These are phyloP conservation scores for Fusarium armeniacum DNA, from an alignment of 2,329 filamentous ascomycete species.

Conservation along the genomic window DNA sequence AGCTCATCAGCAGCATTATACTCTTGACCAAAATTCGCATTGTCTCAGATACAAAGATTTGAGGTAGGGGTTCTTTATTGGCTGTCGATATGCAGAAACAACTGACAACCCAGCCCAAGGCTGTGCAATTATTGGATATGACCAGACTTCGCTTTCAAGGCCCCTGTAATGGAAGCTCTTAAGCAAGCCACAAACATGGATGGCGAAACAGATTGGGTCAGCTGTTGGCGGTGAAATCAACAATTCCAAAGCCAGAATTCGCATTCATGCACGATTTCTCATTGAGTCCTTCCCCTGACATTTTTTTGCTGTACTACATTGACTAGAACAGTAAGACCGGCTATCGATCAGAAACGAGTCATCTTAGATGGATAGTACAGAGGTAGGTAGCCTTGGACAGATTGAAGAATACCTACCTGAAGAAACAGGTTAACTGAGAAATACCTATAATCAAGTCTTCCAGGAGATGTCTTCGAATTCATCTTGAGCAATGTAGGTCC, in stretches of 20 bases:
- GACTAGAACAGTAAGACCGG: neutral
- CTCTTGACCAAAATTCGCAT: conserved; percentile 1
- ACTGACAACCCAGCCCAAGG: neutral
- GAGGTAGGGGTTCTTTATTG: neutral
- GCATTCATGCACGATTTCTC: neutral
- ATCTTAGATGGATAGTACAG: neutral
- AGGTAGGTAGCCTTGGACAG: neutral
- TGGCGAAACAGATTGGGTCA: neutral
- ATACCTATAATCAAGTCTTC: neutral
- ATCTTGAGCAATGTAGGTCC: too few species aligned
- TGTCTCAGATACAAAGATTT: neutral
- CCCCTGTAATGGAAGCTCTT: neutral
- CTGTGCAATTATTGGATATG: neutral
- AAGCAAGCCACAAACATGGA: neutral
- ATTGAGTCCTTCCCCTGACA: neutral
- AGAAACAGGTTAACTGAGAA: neutral
- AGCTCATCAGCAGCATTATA: neutral
- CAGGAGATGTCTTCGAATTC: too few species aligned
- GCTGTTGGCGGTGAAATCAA: neutral
- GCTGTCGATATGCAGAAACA: neutral
- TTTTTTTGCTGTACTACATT: neutral
- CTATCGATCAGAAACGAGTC: neutral
- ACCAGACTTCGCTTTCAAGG: neutral
- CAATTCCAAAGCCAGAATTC: neutral
- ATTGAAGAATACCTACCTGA: neutral